Percentiles rank a stretch among this genome's conserved stretches.
Evolutionary conservation across 495 filamentous ascomycete species (phyloP).

Genomic region (Penicillium longicatenatum): DNA sequence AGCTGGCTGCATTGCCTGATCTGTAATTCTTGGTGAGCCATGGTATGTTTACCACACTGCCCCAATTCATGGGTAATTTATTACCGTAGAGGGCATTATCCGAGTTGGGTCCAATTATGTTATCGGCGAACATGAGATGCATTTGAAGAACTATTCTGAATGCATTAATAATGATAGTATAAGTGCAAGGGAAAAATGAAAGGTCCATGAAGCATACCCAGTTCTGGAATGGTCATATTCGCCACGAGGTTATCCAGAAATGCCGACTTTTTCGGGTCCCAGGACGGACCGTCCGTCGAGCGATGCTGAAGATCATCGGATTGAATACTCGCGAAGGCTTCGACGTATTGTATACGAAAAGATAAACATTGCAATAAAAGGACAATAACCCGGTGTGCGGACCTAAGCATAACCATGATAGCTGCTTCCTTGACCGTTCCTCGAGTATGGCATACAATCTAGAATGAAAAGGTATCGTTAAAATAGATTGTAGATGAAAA

Average conservation of each 20-base stretch:
- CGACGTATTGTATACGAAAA: background rate
- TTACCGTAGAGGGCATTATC: constrained; percentile 45
- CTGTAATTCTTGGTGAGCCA: background rate
- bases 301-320: background rate
- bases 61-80: constrained; percentile 9
- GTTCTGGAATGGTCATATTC: constrained; percentile 13
- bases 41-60: background rate
- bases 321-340: background rate
- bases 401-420: background rate
- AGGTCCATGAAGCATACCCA: background rate
- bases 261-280: background rate
- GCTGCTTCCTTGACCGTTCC: background rate
- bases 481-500: too few species aligned
- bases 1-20: constrained; percentile 10
- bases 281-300: background rate
- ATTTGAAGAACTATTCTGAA: constrained; percentile 34
- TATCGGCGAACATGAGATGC: constrained; percentile 47
- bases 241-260: constrained; percentile 7
- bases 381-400: background rate
- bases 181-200: too few species aligned
- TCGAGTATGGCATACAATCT: too few species aligned
- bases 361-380: background rate
- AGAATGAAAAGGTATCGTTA: too few species aligned
- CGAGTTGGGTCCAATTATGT: constrained; percentile 40
- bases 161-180: background rate